Percentiles rank a stretch among this genome's conserved stretches.
Conservation (phyloP, 768 basidiomycete genomes). For the Lentinula guzmanii region DNA sequence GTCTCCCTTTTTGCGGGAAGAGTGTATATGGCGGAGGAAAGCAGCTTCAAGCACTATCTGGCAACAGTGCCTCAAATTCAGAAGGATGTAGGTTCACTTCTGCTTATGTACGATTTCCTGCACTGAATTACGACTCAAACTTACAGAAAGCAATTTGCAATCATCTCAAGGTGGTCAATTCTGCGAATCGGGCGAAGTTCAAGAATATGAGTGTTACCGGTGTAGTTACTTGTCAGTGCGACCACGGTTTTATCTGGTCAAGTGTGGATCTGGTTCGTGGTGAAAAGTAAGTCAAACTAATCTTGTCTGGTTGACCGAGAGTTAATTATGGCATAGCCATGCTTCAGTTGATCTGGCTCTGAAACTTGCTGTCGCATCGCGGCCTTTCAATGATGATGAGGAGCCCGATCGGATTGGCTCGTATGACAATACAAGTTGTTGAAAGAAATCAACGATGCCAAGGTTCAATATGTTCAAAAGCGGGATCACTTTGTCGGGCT, state of each 20-base stretch:
- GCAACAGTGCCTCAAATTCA: background rate
- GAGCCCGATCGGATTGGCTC: background rate
- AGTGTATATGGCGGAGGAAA: conserved; percentile 13
- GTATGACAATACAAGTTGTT: background rate
- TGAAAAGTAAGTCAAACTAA: background rate
- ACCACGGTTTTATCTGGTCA: conserved; percentile 13
- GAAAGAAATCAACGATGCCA: background rate
- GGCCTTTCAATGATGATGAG: background rate
- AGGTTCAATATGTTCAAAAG: background rate
- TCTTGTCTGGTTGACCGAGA: background rate
- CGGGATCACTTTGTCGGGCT: background rate
- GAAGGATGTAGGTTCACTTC: background rate
- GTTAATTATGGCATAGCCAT: background rate
- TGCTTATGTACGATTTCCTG: no score
- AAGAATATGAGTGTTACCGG: conserved; percentile 15
- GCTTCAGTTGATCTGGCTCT: background rate
- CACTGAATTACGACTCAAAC: no score
- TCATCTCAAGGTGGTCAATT: conserved; percentile 15
- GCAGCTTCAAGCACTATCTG: conserved; percentile 11
- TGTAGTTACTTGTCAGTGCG: conserved; percentile 14
- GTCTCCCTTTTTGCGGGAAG: conserved; percentile 12
- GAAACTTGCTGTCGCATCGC: background rate
- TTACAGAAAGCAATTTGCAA: conserved; percentile 17
- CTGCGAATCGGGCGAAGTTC: conserved; percentile 19
- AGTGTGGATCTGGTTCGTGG: background rate